Conservation (phyloP, 2,329 filamentous ascomycete species). For the Diaporthe caulivora region DNA sequence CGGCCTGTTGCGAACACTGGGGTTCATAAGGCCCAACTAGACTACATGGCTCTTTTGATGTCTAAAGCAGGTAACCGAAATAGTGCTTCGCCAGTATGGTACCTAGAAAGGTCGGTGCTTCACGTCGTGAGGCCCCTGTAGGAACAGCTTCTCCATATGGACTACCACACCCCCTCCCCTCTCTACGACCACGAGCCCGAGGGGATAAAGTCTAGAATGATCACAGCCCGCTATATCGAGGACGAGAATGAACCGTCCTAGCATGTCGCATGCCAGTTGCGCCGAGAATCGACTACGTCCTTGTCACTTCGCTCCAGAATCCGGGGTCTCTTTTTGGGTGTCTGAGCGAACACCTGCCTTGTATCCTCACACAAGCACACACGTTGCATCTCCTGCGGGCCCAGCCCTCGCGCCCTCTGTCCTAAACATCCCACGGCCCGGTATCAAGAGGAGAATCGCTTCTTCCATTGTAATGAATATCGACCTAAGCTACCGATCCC, state of each 20-base stretch:
- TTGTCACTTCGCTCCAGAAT: too few relatives aligned
- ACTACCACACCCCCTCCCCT: neutral
- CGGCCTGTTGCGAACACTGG: neutral
- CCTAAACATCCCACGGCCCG: neutral
- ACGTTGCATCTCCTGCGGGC: too few relatives aligned
- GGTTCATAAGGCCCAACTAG: too few relatives aligned
- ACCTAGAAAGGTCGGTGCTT: neutral
- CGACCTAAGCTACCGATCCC: conserved; percentile 10
- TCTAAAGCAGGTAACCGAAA: too few relatives aligned
- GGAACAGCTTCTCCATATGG: neutral
- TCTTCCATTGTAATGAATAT: conserved; percentile 15
- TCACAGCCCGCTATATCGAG: neutral
- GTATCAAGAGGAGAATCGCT: neutral
- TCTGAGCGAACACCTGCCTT: neutral
- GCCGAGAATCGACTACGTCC: neutral
- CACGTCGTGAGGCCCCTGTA: too few relatives aligned
- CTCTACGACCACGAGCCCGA: neutral
- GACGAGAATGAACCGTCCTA: neutral
- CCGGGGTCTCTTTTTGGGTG: too few relatives aligned
- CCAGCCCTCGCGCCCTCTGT: neutral
- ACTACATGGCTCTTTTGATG: too few relatives aligned
- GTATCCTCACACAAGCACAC: neutral
- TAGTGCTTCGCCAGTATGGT: neutral
- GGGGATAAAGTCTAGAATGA: neutral
- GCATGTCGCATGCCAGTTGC: neutral